Evolutionary conservation across 768 basidiomycete species (phyloP).

Genomic region (Rhodotorula taiwanensis): DNA sequence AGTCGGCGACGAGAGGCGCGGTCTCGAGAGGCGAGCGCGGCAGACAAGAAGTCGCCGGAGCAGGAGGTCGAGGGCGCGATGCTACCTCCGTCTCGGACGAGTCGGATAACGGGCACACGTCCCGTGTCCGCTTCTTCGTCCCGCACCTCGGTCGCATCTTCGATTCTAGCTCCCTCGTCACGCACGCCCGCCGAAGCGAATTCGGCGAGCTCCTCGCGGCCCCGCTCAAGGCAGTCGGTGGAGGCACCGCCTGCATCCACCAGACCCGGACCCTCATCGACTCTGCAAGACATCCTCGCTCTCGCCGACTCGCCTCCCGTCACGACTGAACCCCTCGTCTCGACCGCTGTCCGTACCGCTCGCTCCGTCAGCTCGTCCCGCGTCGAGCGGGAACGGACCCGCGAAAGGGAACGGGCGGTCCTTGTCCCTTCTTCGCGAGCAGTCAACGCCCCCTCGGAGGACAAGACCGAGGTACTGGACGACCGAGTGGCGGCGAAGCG

Average conservation of each 20-base stretch:
- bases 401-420: neutral
- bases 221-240: neutral
- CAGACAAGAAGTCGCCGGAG: neutral
- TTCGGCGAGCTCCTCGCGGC: neutral
- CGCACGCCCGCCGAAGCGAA: too few species aligned
- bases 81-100: neutral
- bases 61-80: neutral
- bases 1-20: neutral
- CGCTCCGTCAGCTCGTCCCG: neutral
- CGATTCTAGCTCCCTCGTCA: too few species aligned
- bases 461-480: neutral
- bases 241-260: neutral
- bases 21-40: neutral
- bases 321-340: neutral
- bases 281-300: slow-evolving; percentile 2
- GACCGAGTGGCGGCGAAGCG: neutral
- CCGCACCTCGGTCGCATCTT: neutral
- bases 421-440: neutral
- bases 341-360: too few species aligned
- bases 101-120: neutral
- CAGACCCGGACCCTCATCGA: neutral
- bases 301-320: slow-evolving; percentile 12
- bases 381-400: neutral
- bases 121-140: neutral
- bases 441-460: neutral